Evolutionary conservation across 345 rosid genomes (phyloP), one percentile per base, ranked within the genome.

Genomic region (Hibiscus tridactylites): DNA sequence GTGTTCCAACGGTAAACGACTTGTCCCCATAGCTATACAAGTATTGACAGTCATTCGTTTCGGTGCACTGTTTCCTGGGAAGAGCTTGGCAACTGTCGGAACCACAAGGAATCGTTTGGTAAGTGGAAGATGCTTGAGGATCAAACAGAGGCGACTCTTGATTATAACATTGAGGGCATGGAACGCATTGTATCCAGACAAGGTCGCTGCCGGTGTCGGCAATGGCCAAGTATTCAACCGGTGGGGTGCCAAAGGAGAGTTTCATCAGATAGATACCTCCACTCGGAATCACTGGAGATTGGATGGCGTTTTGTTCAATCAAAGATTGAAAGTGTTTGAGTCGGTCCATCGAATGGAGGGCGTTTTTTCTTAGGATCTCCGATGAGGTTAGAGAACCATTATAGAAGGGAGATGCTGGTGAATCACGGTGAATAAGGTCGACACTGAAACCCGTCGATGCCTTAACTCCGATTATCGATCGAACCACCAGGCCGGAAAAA

Each of bases 371-470:
- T 19, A 78, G 78, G 67, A 74, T 75, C n/a, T 81, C 72, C 0
- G 74, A 65, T 61, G 58, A 47, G 11, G 78, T 65, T 0, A 39
- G 47, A 44, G 47, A 44, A 44, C 3, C 47, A 10, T 81, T 81
- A 74, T 58, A 78, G 37, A 75, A 69, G 16, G 84, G 81, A 9
- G 84, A 81, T 0, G 28, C 39, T 0, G 76, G 78, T 5, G 78
- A 81, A 68, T 81, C 82, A 35, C 78, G 84, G 63, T 78, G 84
- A 62, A 81, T 78, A 11, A 81, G 78, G 67, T 78, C 65, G 7
- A 78, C 15, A 33, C 73, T 70, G 60, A 81, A 28, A 52, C 72
- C 21, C 16, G 11, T 15, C 16, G 5, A 8, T 31, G 46, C 16
- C 26, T 64, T 64, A 4, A 13, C 31, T 64, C 29, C 29, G 13